These are phyloP conservation scores for Choanephora cucurbitarum DNA, from an alignment of 371 early-diverging fungal species.

Conservation along the genomic window DNA sequence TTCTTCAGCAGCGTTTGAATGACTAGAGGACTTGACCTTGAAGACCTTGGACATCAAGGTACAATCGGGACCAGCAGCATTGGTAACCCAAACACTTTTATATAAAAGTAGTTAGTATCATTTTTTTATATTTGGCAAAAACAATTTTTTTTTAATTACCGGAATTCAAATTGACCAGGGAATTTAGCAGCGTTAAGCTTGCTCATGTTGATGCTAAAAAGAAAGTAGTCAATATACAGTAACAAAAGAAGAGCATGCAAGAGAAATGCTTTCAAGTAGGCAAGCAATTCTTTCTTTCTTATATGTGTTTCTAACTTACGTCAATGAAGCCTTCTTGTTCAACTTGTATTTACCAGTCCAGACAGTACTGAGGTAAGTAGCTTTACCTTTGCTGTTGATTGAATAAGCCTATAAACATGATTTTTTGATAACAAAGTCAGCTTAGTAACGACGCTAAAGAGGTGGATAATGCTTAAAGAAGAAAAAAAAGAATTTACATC, in stretches of 20 bases:
- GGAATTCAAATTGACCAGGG: constrained; percentile 53
- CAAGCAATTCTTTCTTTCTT: too few species aligned
- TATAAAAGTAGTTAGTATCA: constrained; percentile 12
- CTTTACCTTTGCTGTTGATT: constrained; percentile 37
- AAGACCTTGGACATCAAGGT: constrained; percentile 55
- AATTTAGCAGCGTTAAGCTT: constrained; percentile 37
- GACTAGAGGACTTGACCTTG: constrained; percentile 39
- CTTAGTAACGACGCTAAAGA: too few species aligned
- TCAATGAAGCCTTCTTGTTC: constrained; percentile 43
- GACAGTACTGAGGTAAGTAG: constrained; percentile 41
- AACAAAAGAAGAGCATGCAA: background rate
- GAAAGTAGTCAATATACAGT: constrained; percentile 2
- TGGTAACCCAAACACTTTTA: constrained; percentile 48
- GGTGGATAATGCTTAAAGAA: too few species aligned
- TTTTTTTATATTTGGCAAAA: constrained; percentile 1
- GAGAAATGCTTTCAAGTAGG: too few species aligned
- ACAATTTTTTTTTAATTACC: constrained; percentile 28
- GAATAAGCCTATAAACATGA: constrained; percentile 39
- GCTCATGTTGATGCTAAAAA: constrained; percentile 43
- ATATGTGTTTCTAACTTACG: constrained; percentile 25
- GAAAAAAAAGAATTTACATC: constrained; percentile 34
- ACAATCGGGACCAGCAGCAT: constrained; percentile 49
- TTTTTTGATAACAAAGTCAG: constrained; percentile 2
- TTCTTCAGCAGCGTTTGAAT: constrained; percentile 41
- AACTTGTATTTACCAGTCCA: constrained; percentile 48